Conservation (phyloP, 2,329 filamentous ascomycete species). For the Colletotrichum neosansevieriae region DNA sequence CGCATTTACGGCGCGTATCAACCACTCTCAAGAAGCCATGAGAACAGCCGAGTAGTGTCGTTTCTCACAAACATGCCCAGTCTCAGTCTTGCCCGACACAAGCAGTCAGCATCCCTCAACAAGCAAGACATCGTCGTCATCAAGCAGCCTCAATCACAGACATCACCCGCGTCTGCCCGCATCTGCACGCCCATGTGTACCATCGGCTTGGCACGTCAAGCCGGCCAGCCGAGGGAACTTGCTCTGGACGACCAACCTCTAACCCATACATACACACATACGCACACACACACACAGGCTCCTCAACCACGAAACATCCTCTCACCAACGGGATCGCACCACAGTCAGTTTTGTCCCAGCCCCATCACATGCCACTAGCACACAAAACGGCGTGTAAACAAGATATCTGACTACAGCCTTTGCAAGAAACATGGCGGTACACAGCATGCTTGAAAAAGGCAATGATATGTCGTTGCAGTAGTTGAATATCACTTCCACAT, state of each 20-base stretch:
- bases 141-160: conserved; percentile 11
- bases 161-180: conserved; percentile 10
- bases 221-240: not conserved
- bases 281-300: not conserved
- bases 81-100: conserved; percentile 3
- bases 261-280: not conserved
- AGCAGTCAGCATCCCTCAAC: not conserved
- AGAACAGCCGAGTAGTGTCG: no score
- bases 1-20: no score
- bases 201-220: not conserved
- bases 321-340: not conserved
- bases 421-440: not conserved
- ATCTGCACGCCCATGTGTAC: not conserved
- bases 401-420: not conserved
- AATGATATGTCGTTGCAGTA: not conserved
- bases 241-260: no score
- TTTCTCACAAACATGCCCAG: not conserved
- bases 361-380: not conserved
- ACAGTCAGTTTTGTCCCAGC: not conserved
- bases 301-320: not conserved
- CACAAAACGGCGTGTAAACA: conserved; percentile 1
- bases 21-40: no score
- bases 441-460: not conserved
- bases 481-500: not conserved
- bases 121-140: conserved; percentile 7